Percentiles rank a stretch among this genome's conserved stretches.
These are phyloP conservation scores for Colletotrichum higginsianum DNA, from an alignment of 2,329 filamentous ascomycete species.

Conservation along the genomic window DNA sequence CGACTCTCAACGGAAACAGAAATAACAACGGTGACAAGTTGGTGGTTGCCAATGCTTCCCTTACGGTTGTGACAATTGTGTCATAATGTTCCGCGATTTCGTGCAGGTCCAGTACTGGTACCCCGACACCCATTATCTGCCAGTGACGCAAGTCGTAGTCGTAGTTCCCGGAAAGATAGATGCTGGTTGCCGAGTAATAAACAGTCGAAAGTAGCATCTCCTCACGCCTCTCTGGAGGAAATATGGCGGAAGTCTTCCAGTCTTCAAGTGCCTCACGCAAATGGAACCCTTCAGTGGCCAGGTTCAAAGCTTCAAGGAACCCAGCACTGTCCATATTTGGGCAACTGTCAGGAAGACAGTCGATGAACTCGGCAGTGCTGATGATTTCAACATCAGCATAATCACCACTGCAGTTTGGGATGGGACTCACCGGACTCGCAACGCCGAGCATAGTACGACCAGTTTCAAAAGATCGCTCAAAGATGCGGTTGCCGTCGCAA, in stretches of 20 bases:
- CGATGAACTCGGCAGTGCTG: conserved; percentile 29
- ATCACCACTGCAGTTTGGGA: background rate
- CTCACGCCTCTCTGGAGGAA: background rate
- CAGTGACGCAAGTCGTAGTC: conserved; percentile 54
- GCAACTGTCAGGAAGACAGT: background rate
- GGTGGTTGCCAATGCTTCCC: conserved; percentile 41
- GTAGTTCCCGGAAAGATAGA: conserved; percentile 55
- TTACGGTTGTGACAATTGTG: conserved; percentile 46
- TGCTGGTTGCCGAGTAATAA: conserved; percentile 52
- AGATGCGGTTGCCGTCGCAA: background rate
- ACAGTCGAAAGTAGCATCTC: conserved; percentile 45
- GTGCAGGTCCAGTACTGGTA: conserved; percentile 44
- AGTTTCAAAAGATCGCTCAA: conserved; percentile 50
- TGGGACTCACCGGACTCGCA: conserved; percentile 50
- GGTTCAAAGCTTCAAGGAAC: background rate
- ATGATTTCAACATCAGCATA: background rate
- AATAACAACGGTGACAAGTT: conserved; percentile 51
- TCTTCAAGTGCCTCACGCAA: conserved; percentile 41
- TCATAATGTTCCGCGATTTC: conserved; percentile 46
- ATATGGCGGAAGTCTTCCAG: background rate
- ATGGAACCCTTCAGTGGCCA: conserved; percentile 45
- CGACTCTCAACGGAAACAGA: conserved; percentile 54
- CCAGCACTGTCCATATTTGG: background rate
- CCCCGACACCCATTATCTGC: conserved; percentile 44
- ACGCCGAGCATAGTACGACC: conserved; percentile 49